Evolutionary conservation across 495 filamentous ascomycete species (phyloP).

Genomic region (Aspergillus olivimuriae): DNA sequence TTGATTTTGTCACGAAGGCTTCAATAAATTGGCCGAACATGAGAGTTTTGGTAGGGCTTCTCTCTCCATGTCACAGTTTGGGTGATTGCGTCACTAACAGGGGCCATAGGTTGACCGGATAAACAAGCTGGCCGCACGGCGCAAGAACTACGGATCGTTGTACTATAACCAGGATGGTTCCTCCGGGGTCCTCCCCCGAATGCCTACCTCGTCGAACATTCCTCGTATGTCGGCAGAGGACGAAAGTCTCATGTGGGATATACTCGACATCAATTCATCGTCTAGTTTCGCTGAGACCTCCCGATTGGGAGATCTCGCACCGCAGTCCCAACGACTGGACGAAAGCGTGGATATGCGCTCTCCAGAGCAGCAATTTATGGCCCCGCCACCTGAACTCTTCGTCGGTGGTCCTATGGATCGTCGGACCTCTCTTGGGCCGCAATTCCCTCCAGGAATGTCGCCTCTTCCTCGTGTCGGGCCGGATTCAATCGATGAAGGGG

Average conservation of each 20-base stretch:
- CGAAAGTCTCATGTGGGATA: constrained; percentile 25
- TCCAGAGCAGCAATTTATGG: not conserved
- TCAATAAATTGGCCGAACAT: constrained; percentile 21
- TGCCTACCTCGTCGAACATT: constrained; percentile 23
- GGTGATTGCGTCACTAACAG: not conserved
- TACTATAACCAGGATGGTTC: constrained; percentile 26
- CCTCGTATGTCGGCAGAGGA: constrained; percentile 22
- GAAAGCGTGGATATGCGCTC: too few relatives aligned
- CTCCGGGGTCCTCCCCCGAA: constrained; percentile 18
- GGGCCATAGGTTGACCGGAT: constrained; percentile 13
- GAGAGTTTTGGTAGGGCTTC: constrained; percentile 15
- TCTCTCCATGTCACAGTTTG: too few relatives aligned
- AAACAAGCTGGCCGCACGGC: constrained; percentile 18
- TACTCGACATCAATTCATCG: constrained; percentile 21
- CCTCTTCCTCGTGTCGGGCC: not conserved
- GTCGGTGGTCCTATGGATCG: not conserved
- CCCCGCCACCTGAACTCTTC: too few relatives aligned
- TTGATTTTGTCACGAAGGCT: constrained; percentile 19
- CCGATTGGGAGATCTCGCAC: constrained; percentile 1
- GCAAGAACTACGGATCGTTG: constrained; percentile 21
- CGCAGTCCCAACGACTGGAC: not conserved
- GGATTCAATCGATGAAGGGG: not conserved
- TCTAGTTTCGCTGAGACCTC: not conserved
- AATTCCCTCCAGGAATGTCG: not conserved
- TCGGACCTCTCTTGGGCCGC: too few relatives aligned